phyloP scores from a whole-genome alignment of 768 basidiomycete genomes.

The Leccinum pellstonianum region DNA sequence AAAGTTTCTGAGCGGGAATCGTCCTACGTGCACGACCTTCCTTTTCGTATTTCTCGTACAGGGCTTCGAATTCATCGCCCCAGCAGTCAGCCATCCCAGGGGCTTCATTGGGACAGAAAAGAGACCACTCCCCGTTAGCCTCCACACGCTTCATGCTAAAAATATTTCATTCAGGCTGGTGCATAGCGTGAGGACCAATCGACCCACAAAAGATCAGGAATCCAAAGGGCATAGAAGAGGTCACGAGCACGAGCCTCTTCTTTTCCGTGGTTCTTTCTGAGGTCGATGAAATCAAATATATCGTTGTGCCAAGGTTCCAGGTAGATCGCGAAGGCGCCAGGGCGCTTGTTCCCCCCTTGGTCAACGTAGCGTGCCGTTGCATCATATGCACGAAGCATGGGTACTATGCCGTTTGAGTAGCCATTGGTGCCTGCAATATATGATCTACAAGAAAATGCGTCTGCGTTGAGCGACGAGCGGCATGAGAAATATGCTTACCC shows the following conservation, averaged over 20 bases:
- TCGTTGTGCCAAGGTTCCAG: constrained; percentile 99
- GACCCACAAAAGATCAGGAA: constrained; percentile 90
- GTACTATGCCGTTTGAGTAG: constrained; percentile 98
- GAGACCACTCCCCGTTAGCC: constrained; percentile 82
- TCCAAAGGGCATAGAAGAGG: constrained; percentile 98
- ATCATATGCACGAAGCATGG: constrained; percentile 98
- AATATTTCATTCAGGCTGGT: not conserved
- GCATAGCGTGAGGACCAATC: not conserved
- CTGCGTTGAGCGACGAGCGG: not conserved
- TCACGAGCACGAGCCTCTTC: constrained; percentile 96
- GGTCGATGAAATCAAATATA: constrained; percentile 94
- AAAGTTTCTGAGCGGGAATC: constrained; percentile 93
- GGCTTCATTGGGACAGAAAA: constrained; percentile 98
- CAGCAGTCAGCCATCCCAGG: constrained; percentile 86
- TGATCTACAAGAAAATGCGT: constrained; percentile 50
- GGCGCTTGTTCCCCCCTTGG: constrained; percentile 98
- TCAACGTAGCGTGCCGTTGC: constrained; percentile 98
- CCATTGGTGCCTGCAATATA: constrained; percentile 99
- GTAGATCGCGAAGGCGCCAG: constrained; percentile 98
- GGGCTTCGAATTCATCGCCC: constrained; percentile 83
- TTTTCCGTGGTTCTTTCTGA: constrained; percentile 98
- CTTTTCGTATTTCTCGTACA: constrained; percentile 85
- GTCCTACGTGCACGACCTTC: constrained; percentile 85
- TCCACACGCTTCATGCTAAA: constrained; percentile 96
- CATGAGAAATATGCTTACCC: constrained; percentile 51